Evolutionary conservation across 2,329 filamentous ascomycete species (phyloP).

Genomic region (Sphaerulina populicola): DNA sequence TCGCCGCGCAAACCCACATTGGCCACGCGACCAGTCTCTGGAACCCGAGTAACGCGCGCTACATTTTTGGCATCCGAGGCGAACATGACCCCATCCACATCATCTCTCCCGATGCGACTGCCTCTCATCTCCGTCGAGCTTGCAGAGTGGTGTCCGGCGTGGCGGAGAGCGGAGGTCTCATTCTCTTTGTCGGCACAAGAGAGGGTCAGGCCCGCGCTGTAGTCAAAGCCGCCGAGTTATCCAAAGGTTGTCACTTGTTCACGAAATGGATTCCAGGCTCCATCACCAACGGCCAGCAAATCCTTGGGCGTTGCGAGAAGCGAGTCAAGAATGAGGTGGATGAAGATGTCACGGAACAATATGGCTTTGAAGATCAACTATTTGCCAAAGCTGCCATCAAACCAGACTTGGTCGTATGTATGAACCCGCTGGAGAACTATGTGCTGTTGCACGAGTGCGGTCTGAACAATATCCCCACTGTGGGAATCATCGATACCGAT

Average conservation of each 20-base stretch:
- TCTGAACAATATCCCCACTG: constrained; percentile 78
- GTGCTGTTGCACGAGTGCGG: constrained; percentile 86
- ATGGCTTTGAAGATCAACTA: constrained; percentile 59
- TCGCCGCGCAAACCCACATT: constrained; percentile 79
- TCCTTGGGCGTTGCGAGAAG: constrained; percentile 60
- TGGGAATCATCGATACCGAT: constrained; percentile 91
- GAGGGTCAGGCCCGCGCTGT: constrained; percentile 72
- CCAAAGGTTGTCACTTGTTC: constrained; percentile 78
- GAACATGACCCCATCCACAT: constrained; percentile 64
- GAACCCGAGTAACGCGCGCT: constrained; percentile 89
- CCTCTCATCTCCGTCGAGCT: constrained; percentile 80
- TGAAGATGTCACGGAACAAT: constrained; percentile 38
- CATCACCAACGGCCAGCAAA: constrained; percentile 87
- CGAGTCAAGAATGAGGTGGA: constrained; percentile 75
- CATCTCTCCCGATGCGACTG: constrained; percentile 82
- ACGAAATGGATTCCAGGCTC: constrained; percentile 85
- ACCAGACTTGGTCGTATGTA: constrained; percentile 82
- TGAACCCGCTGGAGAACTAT: constrained; percentile 91
- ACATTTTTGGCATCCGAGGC: constrained; percentile 84
- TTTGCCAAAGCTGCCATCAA: constrained; percentile 58
- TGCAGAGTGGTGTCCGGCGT: constrained; percentile 89
- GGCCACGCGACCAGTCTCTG: constrained; percentile 85
- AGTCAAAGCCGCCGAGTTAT: constrained; percentile 68
- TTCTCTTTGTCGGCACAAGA: constrained; percentile 85
- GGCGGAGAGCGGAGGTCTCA: constrained; percentile 68